These are phyloP conservation scores for Rutstroemia sydowiana DNA, from an alignment of 2,329 filamentous ascomycete genomes.

Conservation along the genomic window DNA sequence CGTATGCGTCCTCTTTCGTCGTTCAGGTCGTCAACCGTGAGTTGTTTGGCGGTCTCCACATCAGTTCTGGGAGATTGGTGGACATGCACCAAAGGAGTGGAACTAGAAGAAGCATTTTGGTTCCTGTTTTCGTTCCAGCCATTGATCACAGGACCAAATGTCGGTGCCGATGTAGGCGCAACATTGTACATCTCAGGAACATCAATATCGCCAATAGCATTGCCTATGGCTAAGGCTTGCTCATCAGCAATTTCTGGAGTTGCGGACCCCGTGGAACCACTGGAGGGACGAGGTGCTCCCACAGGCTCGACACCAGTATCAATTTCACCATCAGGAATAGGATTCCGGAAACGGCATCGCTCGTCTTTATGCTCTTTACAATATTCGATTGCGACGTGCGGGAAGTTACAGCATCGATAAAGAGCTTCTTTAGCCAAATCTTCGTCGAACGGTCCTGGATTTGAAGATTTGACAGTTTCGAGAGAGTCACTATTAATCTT, in stretches of 20 bases:
- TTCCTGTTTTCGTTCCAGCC: neutral
- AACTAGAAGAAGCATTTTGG: neutral
- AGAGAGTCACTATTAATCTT: slow-evolving; percentile 42
- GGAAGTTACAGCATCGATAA: slow-evolving; percentile 69
- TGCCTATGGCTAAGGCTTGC: slow-evolving; percentile 19
- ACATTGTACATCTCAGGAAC: slow-evolving; percentile 14
- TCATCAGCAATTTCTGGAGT: slow-evolving; percentile 28
- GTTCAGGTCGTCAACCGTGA: slow-evolving; percentile 74
- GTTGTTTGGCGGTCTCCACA: slow-evolving; percentile 17
- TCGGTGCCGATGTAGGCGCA: no score
- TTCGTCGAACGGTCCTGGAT: slow-evolving; percentile 46
- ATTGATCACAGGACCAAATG: no score
- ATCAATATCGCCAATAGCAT: slow-evolving; percentile 9
- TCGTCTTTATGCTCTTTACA: slow-evolving; percentile 56
- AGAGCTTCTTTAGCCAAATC: slow-evolving; percentile 70
- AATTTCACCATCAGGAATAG: slow-evolving; percentile 56
- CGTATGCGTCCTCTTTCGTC: slow-evolving; percentile 65
- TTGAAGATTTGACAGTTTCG: slow-evolving; percentile 27
- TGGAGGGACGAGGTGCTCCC: slow-evolving; percentile 14
- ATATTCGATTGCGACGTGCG: slow-evolving; percentile 60
- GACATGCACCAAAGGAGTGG: slow-evolving; percentile 6
- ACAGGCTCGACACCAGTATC: slow-evolving; percentile 28
- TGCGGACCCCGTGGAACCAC: slow-evolving; percentile 22
- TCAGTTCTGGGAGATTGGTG: slow-evolving; percentile 7
- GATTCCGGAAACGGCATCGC: slow-evolving; percentile 56